A percentile compares a stretch with the other conserved stretches of the same genome.
Conservation (phyloP, 495 filamentous ascomycete genomes). For the Tuber brumale region DNA sequence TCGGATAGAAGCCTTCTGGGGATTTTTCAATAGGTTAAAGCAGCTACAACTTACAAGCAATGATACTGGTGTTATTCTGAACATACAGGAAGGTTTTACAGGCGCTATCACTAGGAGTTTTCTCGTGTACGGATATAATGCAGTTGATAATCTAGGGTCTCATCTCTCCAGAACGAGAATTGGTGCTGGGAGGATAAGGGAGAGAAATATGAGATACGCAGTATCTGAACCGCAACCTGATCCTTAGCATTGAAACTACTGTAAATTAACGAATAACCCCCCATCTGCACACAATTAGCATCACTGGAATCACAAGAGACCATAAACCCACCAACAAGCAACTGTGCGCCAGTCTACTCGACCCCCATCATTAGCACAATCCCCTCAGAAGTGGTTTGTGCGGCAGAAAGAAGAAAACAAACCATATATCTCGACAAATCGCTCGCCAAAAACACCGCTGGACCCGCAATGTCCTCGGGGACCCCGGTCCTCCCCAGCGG, state of each 20-base stretch:
- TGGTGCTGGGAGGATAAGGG: not conserved
- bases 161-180: not conserved
- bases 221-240: not conserved
- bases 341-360: slow-evolving; percentile 64
- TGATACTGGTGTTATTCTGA: not conserved
- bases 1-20: not conserved
- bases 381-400: not conserved
- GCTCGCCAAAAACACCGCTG: slow-evolving; percentile 79
- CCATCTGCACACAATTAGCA: slow-evolving; percentile 53
- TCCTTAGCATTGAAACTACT: slow-evolving; percentile 42
- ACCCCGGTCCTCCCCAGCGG: slow-evolving; percentile 68
- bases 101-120: not conserved
- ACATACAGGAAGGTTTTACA: not conserved
- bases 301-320: not conserved
- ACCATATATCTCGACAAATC: slow-evolving; percentile 67
- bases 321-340: slow-evolving; percentile 53
- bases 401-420: not conserved
- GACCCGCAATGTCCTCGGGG: slow-evolving; percentile 66
- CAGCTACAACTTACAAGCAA: not conserved
- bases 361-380: slow-evolving; percentile 8
- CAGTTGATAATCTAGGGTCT: not conserved
- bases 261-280: slow-evolving; percentile 64
- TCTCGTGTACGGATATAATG: not conserved
- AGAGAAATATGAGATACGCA: not conserved
- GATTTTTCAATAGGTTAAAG: not conserved